phyloP scores from a whole-genome alignment of 805 yeast genomes.

The Kodamaea leandrae region DNA sequence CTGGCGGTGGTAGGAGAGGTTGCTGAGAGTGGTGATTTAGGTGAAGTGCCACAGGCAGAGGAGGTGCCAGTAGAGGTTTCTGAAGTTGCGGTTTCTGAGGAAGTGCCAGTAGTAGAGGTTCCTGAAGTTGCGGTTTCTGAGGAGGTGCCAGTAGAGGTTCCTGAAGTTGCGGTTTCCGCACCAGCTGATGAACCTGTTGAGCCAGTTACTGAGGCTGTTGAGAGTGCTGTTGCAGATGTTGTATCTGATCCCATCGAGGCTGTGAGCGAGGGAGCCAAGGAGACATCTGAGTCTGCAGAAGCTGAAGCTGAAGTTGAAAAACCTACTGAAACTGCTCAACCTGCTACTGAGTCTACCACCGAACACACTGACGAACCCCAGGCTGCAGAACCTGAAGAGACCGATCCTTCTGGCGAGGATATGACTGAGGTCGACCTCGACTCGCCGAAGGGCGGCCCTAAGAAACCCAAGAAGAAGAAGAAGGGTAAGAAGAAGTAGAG shows the following conservation, averaged over 20 bases:
- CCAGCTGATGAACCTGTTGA: too few relatives aligned
- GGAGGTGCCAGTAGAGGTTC: neutral
- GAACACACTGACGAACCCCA: neutral
- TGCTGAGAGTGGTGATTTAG: neutral
- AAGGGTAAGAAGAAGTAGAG: conserved; percentile 5
- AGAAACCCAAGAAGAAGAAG: conserved; percentile 4
- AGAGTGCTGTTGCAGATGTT: neutral
- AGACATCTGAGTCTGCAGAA: neutral
- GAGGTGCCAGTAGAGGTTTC: conserved; percentile 1
- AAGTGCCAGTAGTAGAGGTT: neutral
- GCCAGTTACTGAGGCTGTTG: neutral
- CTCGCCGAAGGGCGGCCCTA: neutral
- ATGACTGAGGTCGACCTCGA: neutral
- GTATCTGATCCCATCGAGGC: too few relatives aligned
- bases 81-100: neutral
- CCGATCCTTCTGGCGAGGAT: neutral
- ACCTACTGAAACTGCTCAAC: neutral
- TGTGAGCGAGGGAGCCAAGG: neutral
- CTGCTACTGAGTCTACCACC: neutral
- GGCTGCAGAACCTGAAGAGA: neutral
- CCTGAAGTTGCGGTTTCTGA: neutral
- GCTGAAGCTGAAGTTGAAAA: neutral
- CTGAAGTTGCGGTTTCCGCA: neutral
- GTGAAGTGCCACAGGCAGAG: neutral
- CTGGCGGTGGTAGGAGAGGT: too few relatives aligned